Evolutionary conservation across 2,329 filamentous ascomycete genomes (phyloP), one percentile per base, ranked within the genome.

Genomic region (Amylocarpus encephaloides): DNA sequence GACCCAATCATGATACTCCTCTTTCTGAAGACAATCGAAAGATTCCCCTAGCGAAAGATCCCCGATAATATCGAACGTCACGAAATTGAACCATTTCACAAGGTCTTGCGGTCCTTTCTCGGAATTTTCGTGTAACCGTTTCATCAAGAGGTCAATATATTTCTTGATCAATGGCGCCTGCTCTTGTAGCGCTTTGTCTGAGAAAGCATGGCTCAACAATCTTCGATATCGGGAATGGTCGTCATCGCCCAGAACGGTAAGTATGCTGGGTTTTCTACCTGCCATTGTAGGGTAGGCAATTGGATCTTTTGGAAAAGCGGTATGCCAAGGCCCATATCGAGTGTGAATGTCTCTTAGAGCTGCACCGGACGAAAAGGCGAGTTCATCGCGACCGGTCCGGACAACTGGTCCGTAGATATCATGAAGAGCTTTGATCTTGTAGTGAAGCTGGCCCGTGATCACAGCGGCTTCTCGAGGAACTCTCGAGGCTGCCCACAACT

Each of bases 21-120:
- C 18, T 16, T 43, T 54, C 29, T 64, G 51, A 11, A 70, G 54
- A 48, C 59, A 64, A 10, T 59, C 61, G 55, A 71, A 72, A 2
- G 68, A 64, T 49, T 72, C 67, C 6, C 70, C 72, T 52, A 73
- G 74, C 0, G 69, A 65, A 32, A 75, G 62, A 51, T 73, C 71
- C 13, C 69, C 70, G 35, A 70, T 65, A 18, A 71, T 62, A 55
- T 71, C 68, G 54, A 71, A 70, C 3, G 68, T 63, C 2, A 62
- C 50, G 54, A 63, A 68, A 46, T 67, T 65, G 50, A 59, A 66
- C 66, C 65, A 69, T 45, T 62, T 55, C 10, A 54, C 58, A 54
- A 70, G 59, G 43, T 62, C 53, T 10, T 55, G 32, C 9, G 49
- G 43, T 2, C 30, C 48, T 46, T 46, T 50, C 10, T 13, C 15